Base-by-base conservation (phyloP, 768 basidiomycete genomes). In the Neoboletus brunneissimus region DNA sequence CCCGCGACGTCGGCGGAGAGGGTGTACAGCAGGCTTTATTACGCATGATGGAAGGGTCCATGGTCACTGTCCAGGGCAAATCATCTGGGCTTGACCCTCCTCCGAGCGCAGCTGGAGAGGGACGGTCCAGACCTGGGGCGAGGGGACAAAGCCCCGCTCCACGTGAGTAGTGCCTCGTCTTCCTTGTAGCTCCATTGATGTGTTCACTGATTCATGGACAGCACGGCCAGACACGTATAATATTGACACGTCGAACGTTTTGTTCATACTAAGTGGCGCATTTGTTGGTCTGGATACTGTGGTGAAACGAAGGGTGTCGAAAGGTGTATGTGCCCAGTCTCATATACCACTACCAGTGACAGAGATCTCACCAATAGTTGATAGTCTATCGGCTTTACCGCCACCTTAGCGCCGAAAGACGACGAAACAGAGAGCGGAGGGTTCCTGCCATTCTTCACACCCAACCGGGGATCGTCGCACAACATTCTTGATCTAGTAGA, bases 211-310 rank as follows among this genome's bases (percentile, higher is more conserved):
- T 35, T n/a, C 2, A 5, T 49, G 25, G 32, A 75, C 29, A 89
- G 80, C 79, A 59, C 77, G 82, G 65, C 78, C 85, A 0, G 91
- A 93, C 44, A 74, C 79, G 13, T 89, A 85, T 62, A 82, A 85
- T 51, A 86, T 94, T 37, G 89, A 94, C 70, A 96, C 94, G 0
- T 84, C 88, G 9, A 94, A 98, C 64, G 84, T 98, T 25, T 76
- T 98, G n/a, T 98, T 98, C 72, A 89, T 98, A 57, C 70, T 96
- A 12, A 94, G 93, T 48, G 96, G 96, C 2, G 96, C 96, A 2
- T 97, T 97, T 67, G 94, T 97, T 11, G 95, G 95, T 0, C 73
- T 98, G 48, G 94, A 97, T 42, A 82, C 78, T 49, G 74, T 98
- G 25, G 84, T 98, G 59, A 87, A 86, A 67, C 78, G 86, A 51